A percentile compares a stretch with the other conserved stretches of the same genome.
These are phyloP conservation scores for Castanospermum australe DNA, from an alignment of 306 rosid species.

Conservation along the genomic window DNA sequence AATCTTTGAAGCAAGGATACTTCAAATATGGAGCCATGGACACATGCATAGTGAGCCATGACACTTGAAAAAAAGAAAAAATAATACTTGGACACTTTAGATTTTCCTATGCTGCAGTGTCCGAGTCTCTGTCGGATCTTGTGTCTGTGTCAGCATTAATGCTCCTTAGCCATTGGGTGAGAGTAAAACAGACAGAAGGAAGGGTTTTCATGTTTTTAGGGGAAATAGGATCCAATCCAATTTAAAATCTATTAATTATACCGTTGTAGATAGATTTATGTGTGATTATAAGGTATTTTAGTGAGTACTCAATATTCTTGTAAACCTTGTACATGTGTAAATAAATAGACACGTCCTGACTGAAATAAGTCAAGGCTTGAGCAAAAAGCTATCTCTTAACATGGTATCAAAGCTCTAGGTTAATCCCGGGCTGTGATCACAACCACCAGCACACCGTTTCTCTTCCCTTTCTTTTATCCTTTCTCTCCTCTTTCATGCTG, in stretches of 20 bases:
- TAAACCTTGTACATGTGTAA: not conserved
- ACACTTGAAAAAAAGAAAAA: not conserved
- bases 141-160: not conserved
- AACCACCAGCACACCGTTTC: too few relatives aligned
- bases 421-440: too few relatives aligned
- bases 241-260: not conserved
- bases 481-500: too few relatives aligned
- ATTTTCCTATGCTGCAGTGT: not conserved
- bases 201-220: not conserved
- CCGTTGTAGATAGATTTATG: too few relatives aligned
- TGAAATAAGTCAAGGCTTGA: too few relatives aligned
- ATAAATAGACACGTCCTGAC: too few relatives aligned
- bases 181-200: not conserved
- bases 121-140: not conserved
- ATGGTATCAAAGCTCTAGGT: too few relatives aligned
- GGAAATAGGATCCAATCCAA: not conserved
- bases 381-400: too few relatives aligned
- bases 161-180: not conserved
- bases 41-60: too few relatives aligned
- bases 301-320: not conserved
- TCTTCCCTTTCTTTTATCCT: too few relatives aligned
- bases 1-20: not conserved
- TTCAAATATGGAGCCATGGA: not conserved
- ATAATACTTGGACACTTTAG: not conserved
- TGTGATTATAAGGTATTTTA: not conserved